Evolutionary conservation across 805 yeast genomes (phyloP).

Genomic region (Metschnikowia noctiluminum): DNA sequence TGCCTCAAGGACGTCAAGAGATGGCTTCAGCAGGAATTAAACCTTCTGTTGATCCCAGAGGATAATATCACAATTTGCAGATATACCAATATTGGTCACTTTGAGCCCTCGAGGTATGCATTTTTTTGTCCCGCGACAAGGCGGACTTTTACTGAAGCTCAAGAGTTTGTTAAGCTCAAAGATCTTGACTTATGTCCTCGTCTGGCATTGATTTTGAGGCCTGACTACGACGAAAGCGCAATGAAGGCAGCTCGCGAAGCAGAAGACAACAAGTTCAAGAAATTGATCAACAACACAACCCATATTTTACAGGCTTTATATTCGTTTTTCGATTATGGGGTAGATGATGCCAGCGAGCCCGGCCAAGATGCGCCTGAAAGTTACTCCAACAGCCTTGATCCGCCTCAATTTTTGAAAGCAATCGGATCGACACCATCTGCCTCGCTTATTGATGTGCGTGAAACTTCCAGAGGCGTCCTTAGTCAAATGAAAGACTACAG

Average conservation of each 20-base stretch:
- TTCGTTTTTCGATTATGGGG: slow-evolving; percentile 42
- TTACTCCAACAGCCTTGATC: background rate
- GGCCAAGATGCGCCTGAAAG: slow-evolving; percentile 5
- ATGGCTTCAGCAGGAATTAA: slow-evolving; percentile 16
- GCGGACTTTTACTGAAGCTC: slow-evolving; percentile 49
- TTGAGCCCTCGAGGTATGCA: slow-evolving; percentile 49
- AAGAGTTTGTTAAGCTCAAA: slow-evolving; percentile 46
- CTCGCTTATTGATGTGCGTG: slow-evolving; percentile 2
- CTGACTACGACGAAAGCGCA: slow-evolving; percentile 37
- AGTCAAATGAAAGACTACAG: background rate
- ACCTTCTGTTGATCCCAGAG: slow-evolving; percentile 13
- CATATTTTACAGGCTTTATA: slow-evolving; percentile 27
- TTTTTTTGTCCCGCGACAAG: slow-evolving; percentile 47
- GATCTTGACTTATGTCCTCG: slow-evolving; percentile 65
- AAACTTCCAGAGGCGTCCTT: background rate
- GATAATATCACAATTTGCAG: slow-evolving; percentile 9
- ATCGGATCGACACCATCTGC: slow-evolving; percentile 6
- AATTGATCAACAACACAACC: slow-evolving; percentile 1
- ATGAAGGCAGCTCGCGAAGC: slow-evolving; percentile 12
- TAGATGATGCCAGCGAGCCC: slow-evolving; percentile 22
- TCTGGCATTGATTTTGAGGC: slow-evolving; percentile 72
- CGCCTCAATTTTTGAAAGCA: slow-evolving; percentile 8
- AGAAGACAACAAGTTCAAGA: slow-evolving; percentile 2
- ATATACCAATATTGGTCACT: slow-evolving; percentile 29
- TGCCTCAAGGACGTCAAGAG: slow-evolving; percentile 17